Conservation (phyloP, 148 eudicot species). For the Spergularia bocconei region DNA sequence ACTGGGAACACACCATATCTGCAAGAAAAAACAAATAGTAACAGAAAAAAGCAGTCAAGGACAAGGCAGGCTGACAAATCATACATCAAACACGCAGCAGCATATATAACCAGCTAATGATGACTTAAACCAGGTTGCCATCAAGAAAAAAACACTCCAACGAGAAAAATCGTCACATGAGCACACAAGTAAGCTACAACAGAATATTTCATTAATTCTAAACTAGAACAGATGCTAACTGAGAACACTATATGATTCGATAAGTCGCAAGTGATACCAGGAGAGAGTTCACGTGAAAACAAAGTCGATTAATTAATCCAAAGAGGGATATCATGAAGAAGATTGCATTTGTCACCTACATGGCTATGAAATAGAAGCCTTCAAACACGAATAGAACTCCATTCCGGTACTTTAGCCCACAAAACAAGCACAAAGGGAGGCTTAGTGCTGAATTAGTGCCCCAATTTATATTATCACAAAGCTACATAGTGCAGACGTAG, state of each 20-base stretch:
- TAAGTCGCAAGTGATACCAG: neutral
- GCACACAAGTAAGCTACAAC: neutral
- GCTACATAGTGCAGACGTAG: too few relatives aligned
- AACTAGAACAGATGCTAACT: neutral
- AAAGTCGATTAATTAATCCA: neutral
- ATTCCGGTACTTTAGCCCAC: neutral
- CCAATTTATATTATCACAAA: too few relatives aligned
- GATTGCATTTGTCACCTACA: neutral
- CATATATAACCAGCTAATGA: neutral
- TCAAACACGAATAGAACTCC: neutral
- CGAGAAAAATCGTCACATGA: neutral
- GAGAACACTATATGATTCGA: neutral
- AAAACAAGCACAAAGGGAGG: neutral
- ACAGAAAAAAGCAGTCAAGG: neutral
- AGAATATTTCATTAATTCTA: neutral
- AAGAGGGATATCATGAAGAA: neutral
- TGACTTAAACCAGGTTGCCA: too few relatives aligned
- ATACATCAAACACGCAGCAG: neutral
- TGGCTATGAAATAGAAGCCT: neutral
- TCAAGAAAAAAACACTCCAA: too few relatives aligned
- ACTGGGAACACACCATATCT: conserved; percentile 94
- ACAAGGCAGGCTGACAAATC: neutral
- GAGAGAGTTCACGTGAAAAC: neutral
- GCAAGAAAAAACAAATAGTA: neutral
- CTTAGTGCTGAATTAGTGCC: too few relatives aligned